Conservation (phyloP, 352 stramenopile species). For the Phytophthora pistaciae region DNA sequence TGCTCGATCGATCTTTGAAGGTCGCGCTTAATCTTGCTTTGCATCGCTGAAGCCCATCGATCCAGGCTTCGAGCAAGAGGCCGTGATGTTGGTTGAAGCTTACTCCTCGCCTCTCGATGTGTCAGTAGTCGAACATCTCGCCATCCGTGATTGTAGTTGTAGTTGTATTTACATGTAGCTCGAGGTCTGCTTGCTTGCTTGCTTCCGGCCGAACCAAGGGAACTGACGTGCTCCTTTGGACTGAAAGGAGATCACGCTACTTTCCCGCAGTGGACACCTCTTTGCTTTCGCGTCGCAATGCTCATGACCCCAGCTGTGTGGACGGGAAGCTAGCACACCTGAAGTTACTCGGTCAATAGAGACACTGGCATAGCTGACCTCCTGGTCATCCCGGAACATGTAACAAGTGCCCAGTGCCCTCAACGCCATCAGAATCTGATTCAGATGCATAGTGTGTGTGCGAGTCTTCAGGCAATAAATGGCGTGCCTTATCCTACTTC, state of each 20-base stretch:
- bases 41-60: neutral
- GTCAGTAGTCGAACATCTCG: neutral
- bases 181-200: neutral
- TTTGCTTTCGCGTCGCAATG: slow-evolving; percentile 12
- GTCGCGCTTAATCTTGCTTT: slow-evolving; percentile 1
- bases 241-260: neutral
- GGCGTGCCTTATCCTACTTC: slow-evolving; percentile 13
- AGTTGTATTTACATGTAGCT: neutral
- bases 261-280: slow-evolving; percentile 17
- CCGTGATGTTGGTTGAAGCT: neutral
- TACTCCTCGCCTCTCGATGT: neutral
- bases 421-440: neutral
- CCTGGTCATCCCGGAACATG: neutral
- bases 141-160: neutral
- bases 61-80: neutral
- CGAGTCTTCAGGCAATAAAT: slow-evolving; percentile 8
- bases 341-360: neutral
- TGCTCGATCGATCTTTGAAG: slow-evolving; percentile 3
- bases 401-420: neutral
- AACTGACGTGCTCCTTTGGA: neutral
- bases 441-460: neutral
- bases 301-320: neutral
- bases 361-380: neutral
- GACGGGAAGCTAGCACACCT: slow-evolving; percentile 2
- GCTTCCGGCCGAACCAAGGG: neutral